Percentiles rank a stretch among this genome's conserved stretches.
Evolutionary conservation across 441 rosid genomes (phyloP).

Genomic region (Euphorbia corollata): DNA sequence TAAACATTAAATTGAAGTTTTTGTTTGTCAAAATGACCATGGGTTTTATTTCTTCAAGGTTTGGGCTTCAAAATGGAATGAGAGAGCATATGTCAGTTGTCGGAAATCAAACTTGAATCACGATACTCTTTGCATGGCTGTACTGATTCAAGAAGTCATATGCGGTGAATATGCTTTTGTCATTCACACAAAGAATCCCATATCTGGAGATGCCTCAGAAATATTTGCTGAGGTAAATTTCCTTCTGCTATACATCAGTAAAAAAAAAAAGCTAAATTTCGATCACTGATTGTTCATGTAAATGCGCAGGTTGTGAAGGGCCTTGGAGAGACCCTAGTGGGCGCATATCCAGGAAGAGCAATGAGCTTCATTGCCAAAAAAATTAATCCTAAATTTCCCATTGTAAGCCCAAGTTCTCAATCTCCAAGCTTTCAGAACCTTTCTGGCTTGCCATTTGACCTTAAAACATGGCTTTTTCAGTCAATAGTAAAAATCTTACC

Average conservation of each 20-base stretch:
- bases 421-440: neutral
- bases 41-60: conserved; percentile 32
- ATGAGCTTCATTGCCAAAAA: conserved; percentile 70
- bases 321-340: conserved; percentile 76
- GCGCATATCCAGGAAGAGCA: conserved; percentile 75
- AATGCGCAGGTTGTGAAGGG: conserved; percentile 68
- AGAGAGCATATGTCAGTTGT: conserved; percentile 65
- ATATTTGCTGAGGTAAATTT: conserved; percentile 62
- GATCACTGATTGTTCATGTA: conserved; percentile 10
- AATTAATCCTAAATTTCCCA: conserved; percentile 46
- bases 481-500: neutral
- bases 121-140: conserved; percentile 61
- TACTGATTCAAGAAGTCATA: conserved; percentile 65
- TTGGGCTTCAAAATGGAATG: conserved; percentile 95
- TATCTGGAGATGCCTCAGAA: conserved; percentile 61
- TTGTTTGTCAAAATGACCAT: neutral
- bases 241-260: neutral
- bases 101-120: conserved; percentile 53
- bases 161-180: conserved; percentile 79
- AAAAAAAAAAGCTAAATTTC: neutral
- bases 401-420: conserved; percentile 30
- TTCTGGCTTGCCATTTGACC: neutral
- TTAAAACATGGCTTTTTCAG: conserved; percentile 4
- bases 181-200: conserved; percentile 76
- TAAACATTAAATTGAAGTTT: neutral